Evolutionary conservation across 805 yeast genomes (phyloP).

Genomic region (Myxozyma kluyveri): DNA sequence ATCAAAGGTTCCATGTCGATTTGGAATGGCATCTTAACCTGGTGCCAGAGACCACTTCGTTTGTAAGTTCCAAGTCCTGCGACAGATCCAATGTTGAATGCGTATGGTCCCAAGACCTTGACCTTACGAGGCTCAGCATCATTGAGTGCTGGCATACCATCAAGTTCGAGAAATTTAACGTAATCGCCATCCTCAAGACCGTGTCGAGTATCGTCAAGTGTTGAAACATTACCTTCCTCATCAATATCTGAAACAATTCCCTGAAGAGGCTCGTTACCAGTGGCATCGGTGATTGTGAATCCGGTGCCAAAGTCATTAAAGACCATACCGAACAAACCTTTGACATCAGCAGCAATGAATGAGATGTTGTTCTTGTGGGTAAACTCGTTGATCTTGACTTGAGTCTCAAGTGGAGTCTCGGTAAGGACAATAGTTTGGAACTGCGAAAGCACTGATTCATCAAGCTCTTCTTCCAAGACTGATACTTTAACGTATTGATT

Average conservation of each 20-base stretch:
- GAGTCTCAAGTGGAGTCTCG: conserved; percentile 67
- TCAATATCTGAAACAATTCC: conserved; percentile 92
- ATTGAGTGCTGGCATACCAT: conserved; percentile 73
- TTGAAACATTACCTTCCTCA: conserved; percentile 84
- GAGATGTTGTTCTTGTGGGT: conserved; percentile 73
- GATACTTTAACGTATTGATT: conserved; percentile 87
- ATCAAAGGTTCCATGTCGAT: conserved; percentile 61
- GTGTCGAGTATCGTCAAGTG: conserved; percentile 87
- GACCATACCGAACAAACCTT: conserved; percentile 83
- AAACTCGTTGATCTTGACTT: conserved; percentile 67
- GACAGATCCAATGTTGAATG: conserved; percentile 66
- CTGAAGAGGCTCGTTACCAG: conserved; percentile 86
- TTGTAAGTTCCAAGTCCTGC: conserved; percentile 61
- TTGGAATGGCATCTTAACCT: conserved; percentile 78
- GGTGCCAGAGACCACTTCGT: conserved; percentile 87
- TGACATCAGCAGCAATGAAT: conserved; percentile 75
- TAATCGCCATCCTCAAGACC: conserved; percentile 89
- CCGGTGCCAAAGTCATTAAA: conserved; percentile 87
- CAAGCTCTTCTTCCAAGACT: conserved; percentile 52
- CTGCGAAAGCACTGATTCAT: conserved; percentile 51
- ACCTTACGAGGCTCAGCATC: conserved; percentile 72
- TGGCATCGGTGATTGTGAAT: conserved; percentile 76
- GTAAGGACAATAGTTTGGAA: conserved; percentile 86
- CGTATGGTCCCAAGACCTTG: conserved; percentile 90
- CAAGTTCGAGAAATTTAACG: conserved; percentile 81